Evolutionary conservation across 805 yeast genomes (phyloP).

Genomic region (Hanseniaspora pseudoguilliermondii): DNA sequence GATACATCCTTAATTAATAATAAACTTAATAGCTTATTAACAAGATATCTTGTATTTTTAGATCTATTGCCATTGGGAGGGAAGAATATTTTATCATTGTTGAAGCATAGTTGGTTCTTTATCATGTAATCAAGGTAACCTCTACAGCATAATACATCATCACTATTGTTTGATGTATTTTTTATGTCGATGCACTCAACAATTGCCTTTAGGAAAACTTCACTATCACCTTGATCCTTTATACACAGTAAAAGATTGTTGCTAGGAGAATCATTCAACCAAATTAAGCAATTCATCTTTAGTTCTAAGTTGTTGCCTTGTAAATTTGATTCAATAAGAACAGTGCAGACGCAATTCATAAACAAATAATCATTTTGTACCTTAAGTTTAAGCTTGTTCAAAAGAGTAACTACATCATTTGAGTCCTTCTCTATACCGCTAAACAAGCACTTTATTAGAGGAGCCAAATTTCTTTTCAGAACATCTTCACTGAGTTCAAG

Average conservation of each 20-base stretch:
- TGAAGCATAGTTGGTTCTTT: slow-evolving; percentile 35
- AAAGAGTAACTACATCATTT: slow-evolving; percentile 52
- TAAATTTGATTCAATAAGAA: slow-evolving; percentile 67
- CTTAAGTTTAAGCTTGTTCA: slow-evolving; percentile 46
- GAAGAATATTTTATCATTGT: slow-evolving; percentile 34
- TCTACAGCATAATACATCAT: slow-evolving; percentile 63
- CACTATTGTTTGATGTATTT: slow-evolving; percentile 54
- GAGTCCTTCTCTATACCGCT: slow-evolving; percentile 91
- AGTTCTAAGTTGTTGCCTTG: slow-evolving; percentile 22
- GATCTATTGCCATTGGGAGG: not conserved
- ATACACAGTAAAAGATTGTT: not conserved
- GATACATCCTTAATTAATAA: slow-evolving; percentile 85
- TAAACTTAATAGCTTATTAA: slow-evolving; percentile 53
- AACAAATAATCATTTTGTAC: slow-evolving; percentile 59
- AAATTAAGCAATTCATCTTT: slow-evolving; percentile 70
- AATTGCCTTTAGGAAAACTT: slow-evolving; percentile 44
- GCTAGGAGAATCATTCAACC: slow-evolving; percentile 29
- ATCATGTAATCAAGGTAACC: slow-evolving; percentile 52
- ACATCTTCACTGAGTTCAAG: slow-evolving; percentile 38
- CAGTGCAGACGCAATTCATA: slow-evolving; percentile 72
- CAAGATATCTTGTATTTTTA: slow-evolving; percentile 29
- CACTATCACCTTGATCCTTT: slow-evolving; percentile 21
- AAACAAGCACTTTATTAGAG: slow-evolving; percentile 58
- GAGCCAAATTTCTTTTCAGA: slow-evolving; percentile 47
- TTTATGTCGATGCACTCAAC: slow-evolving; percentile 54